A percentile compares a stretch with the other conserved stretches of the same genome.
phyloP scores from a whole-genome alignment of 352 stramenopile species.

The Phytophthora niederhauseri region DNA sequence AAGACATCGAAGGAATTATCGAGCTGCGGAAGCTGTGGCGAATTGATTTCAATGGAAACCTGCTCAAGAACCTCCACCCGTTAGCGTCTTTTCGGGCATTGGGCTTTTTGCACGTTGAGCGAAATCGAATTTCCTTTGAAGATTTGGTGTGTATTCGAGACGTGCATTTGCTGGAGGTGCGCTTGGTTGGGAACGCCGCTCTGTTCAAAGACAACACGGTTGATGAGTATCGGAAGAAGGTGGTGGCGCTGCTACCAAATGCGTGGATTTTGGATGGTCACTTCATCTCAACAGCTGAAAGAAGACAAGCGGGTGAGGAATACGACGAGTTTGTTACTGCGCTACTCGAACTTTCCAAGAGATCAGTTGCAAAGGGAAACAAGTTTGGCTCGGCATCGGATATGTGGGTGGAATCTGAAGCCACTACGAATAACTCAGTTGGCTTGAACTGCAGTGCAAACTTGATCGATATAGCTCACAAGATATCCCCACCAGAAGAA shows the following conservation, averaged over 20 bases:
- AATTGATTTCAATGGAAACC: constrained; percentile 59
- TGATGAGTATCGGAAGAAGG: constrained; percentile 47
- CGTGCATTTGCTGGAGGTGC: constrained; percentile 61
- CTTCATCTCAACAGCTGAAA: constrained; percentile 53
- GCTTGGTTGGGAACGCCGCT: constrained; percentile 42
- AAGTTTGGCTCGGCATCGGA: constrained; percentile 49
- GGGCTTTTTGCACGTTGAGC: constrained; percentile 62
- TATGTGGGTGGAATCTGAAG: constrained; percentile 35
- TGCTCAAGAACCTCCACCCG: constrained; percentile 42
- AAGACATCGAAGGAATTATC: constrained; percentile 45
- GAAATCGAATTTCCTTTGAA: constrained; percentile 51
- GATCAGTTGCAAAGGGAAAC: not conserved
- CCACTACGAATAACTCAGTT: not conserved
- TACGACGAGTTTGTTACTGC: constrained; percentile 44
- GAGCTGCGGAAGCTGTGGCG: constrained; percentile 53
- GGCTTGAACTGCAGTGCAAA: not conserved
- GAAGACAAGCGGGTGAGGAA: constrained; percentile 43
- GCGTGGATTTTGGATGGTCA: constrained; percentile 66
- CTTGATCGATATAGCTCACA: constrained; percentile 32
- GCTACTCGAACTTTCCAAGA: constrained; percentile 21
- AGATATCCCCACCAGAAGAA: constrained; percentile 14
- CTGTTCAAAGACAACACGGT: constrained; percentile 31
- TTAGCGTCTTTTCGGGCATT: constrained; percentile 56
- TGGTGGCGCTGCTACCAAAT: constrained; percentile 58
- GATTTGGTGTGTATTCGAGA: constrained; percentile 64